Conservation (phyloP, 1,284 basidiomycete species). For the Marasmius fiardii region DNA sequence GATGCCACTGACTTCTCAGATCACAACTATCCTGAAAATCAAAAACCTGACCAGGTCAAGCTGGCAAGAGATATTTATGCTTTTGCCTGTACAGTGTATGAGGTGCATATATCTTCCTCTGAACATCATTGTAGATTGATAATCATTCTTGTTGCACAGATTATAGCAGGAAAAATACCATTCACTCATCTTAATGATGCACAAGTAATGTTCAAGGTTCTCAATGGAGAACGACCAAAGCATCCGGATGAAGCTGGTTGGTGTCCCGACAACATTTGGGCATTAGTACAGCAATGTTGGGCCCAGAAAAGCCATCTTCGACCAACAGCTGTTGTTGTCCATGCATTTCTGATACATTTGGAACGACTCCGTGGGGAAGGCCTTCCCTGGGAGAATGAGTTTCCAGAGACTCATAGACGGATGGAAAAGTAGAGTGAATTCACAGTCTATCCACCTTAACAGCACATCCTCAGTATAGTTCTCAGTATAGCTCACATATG, state of each 20-base stretch:
- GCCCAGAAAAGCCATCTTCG: not conserved
- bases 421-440: too few relatives aligned
- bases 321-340: not conserved
- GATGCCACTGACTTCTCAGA: too few relatives aligned
- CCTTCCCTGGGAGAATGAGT: not conserved
- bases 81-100: too few relatives aligned
- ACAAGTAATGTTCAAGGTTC: not conserved
- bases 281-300: not conserved
- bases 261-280: not conserved
- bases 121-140: too few relatives aligned
- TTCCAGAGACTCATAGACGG: too few relatives aligned
- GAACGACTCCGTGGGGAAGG: not conserved
- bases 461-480: too few relatives aligned
- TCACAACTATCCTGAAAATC: too few relatives aligned
- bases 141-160: not conserved
- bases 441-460: too few relatives aligned
- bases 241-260: not conserved
- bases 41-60: not conserved
- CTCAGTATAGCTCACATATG: too few relatives aligned
- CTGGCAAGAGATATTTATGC: too few relatives aligned
- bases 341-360: not conserved
- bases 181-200: not conserved
- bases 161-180: not conserved
- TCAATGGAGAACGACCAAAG: not conserved
- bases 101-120: too few relatives aligned